Evolutionary conservation across 23 red algal species (phyloP), one percentile per base, ranked within the genome.

Genomic region (Gracilaria domingensis): DNA sequence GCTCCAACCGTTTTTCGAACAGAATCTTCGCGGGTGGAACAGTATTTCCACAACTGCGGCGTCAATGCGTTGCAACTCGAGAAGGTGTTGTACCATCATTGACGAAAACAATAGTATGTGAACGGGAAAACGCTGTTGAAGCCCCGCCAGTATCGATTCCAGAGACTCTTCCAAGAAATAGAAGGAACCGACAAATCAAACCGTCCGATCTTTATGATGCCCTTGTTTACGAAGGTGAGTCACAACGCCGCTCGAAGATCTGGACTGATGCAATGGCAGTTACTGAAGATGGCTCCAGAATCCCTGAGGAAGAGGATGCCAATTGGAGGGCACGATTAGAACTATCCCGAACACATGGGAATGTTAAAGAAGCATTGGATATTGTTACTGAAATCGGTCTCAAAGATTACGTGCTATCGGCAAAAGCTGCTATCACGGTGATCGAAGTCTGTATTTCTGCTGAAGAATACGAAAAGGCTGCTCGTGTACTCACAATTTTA

Each of bases 121-220:
- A 82, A 64, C 79, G 79, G 34, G 54, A 45, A 35, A 82, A 28
- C 25, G 79, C 79, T 16, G 54, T 47, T 25, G 79, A 66, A 25
- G 72, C 72, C 0, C 72, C 42, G 26, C 56, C 42, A 48, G 79
- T 61, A 25, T 33, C 42, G 26, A 47, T 61, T 66, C 59, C 82
- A 4, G 39, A 70, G 12, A 8, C 82, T 26, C 64, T 40, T 9
- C 47, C 23, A 20, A 66, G 23, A 5, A 40, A 34, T 35, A 87
- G 69, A 42, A 32, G 35, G 40, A 59, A 29, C 8, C 84, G 67
- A 4, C 30, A 65, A 2, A 35, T 71, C 13, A 50, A 66, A 35
- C 60, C 69, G 14, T 73, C 84, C 24, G 84, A 77, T 87, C 67
- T 87, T n/a, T 87, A 87, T 24, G 37, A 73, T 49, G 64, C 84